Base-by-base conservation (phyloP, 495 filamentous ascomycete species). In the Aeminium ludgeri region DNA sequence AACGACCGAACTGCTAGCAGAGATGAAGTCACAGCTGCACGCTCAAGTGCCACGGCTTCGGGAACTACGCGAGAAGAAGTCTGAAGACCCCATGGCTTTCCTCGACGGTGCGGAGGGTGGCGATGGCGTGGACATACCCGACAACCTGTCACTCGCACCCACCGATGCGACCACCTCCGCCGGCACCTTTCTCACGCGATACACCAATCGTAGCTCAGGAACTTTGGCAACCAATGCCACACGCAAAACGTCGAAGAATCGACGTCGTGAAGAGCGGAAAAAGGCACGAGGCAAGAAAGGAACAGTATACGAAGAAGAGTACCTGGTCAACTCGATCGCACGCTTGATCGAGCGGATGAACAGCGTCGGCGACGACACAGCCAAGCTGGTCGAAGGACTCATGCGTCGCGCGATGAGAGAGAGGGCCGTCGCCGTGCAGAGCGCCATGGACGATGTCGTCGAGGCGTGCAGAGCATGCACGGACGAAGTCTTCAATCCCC, bases 241-340 rank as follows among this genome's bases (percentile, higher is more conserved):
- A 15, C 68, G 84, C 8, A 74, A 76, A 35, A 92, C 84, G 20
- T 78, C 74, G 37, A 86, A 83, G 65, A 93, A 86, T 44, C 70
- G 84, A 12, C 66, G 75, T 12, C 65, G 82, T 12, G 89, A 96
- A 57, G 89, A 97, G 66, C 76, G 92, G 52, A 97, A 97, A 72
- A 71, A 85, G 6, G 89, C 89, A 0, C 69, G 82, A 19, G 89
- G 89, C 11, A 83, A 92, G 58, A 94, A 95, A 66, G 89, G 89
- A 12, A 93, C 78, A 31, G 79, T 97, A 3, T 97, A 96, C 55
- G 89, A 97, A 53, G 89, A 96, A 57, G 89, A 95, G 59, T 96
- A 97, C 56, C 67, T 97, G 10, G 75, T 93, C 33, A 87, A 82
- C 52, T 83, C 76, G 47, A 74, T 94, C 27, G 67, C 78, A n/a